phyloP scores from a whole-genome alignment of 768 basidiomycete genomes.

The Asterophora lycoperdoides region DNA sequence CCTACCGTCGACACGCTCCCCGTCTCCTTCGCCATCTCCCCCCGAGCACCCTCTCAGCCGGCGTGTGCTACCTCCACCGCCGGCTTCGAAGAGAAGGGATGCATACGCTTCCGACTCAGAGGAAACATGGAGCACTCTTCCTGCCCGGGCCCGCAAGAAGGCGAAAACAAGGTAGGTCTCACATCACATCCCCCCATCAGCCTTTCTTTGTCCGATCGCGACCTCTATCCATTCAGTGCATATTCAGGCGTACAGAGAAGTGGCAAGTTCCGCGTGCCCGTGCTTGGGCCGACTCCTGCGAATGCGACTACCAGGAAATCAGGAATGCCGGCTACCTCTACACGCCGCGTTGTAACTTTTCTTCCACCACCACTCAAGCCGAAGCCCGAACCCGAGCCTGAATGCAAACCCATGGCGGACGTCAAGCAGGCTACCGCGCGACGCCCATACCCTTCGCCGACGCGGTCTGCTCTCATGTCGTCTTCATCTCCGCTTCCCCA shows the following conservation, averaged over 20 bases:
- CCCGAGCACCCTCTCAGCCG: background rate
- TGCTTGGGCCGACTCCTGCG: background rate
- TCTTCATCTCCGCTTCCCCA: conserved; percentile 2
- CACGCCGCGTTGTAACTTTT: conserved; percentile 23
- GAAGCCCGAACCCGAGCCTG: background rate
- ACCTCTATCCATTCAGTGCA: background rate
- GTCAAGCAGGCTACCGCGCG: background rate
- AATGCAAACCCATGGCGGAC: background rate
- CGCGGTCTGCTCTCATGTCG: background rate
- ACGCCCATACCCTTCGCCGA: conserved; percentile 18
- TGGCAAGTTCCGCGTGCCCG: conserved; percentile 14
- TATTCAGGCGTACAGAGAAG: background rate
- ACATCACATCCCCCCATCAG: background rate
- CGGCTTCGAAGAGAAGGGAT: conserved; percentile 15
- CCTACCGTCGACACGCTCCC: background rate
- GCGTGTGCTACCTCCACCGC: background rate
- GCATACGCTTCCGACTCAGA: conserved; percentile 32
- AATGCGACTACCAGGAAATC: conserved; percentile 6
- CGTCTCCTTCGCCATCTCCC: conserved; percentile 7
- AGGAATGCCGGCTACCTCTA: conserved; percentile 21
- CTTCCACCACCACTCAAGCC: conserved; percentile 21
- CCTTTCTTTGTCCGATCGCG: too few species aligned
- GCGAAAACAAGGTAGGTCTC: conserved; percentile 19
- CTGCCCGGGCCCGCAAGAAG: conserved; percentile 24
- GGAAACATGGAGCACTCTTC: conserved; percentile 35